Conservation (phyloP, 495 filamentous ascomycete genomes). For the Talaromyces wortmannii region DNA sequence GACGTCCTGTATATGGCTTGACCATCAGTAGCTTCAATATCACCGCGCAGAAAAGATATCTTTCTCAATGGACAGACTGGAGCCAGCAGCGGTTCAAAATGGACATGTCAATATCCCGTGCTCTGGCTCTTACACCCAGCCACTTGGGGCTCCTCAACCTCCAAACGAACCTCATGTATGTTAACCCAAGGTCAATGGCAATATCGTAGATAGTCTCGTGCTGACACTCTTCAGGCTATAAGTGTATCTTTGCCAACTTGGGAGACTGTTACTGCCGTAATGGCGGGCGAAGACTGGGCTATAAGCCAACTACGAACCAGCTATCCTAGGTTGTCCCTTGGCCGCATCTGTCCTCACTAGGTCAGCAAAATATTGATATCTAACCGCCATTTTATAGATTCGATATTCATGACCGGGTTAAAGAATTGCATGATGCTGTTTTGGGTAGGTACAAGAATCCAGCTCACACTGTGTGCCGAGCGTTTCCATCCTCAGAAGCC, state of each 20-base stretch:
- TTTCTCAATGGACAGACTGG: neutral
- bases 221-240: neutral
- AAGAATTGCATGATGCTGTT: neutral
- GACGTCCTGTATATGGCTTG: neutral
- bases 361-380: neutral
- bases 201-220: neutral
- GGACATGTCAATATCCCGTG: neutral
- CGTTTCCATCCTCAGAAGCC: neutral
- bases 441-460: neutral
- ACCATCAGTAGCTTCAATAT: neutral
- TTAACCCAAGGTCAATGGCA: neutral
- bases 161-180: neutral
- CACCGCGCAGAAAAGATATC: neutral
- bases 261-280: neutral
- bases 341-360: neutral
- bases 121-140: neutral
- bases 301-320: neutral
- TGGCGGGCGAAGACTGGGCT: neutral
- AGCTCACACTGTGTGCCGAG: neutral
- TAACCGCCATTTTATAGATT: neutral
- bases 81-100: neutral
- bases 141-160: neutral
- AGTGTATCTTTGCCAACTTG: neutral
- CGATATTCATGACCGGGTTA: neutral
- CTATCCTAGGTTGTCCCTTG: neutral